Base-by-base conservation (phyloP, 1,284 basidiomycete genomes). In the Sporisorium scitamineum region DNA sequence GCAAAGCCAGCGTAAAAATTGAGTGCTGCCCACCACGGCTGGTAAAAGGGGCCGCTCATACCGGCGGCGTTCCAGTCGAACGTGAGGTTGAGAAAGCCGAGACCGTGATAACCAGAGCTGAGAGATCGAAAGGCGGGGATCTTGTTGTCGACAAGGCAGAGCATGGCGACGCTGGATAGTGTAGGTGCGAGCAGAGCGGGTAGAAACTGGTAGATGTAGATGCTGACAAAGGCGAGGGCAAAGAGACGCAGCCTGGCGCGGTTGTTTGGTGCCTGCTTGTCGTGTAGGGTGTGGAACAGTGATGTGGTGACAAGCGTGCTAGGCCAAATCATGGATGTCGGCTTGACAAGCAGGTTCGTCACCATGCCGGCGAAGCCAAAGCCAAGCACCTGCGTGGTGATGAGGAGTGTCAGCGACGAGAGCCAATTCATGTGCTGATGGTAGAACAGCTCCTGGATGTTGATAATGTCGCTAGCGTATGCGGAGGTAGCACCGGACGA, bases 251-350 rank as follows among this genome's bases (percentile, higher is more conserved):
- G 77, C n/a, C 88, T 74, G 16, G 84, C 79, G 0, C 81, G 58
- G 5, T 85, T 88, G 42, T 87, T 75, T 4, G 69, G 55, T 10
- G 80, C 69, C n/a, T 79, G 65, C 32, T 80, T 78, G 50, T 86
- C 85, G 73, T 88, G 88, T n/a, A 89, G 82, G 0, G 88, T 88
- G 27, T 88, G 87, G 71, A 88, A 89, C 20, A 89, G 86, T 52
- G 87, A 87, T 5, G 87, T 87, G 3, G 85, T 86, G 29, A 88
- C 88, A 4, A 89, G 84, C 3, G 86, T 86, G 18, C 85, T 85
- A 0, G 88, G 88, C 86, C 87, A 89, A n/a, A 85, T 78, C 84
- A 85, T 85, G 24, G 80, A 57, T 11, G 81, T 80, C 0, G 84
- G 83, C 44, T 81, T 82, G 61, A 85, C 84, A 29, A 85, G 78